Percentiles rank a stretch among this genome's conserved stretches.
Evolutionary conservation across 257 asterid genomes (phyloP).

Genomic region (Przewalskia tangutica): DNA sequence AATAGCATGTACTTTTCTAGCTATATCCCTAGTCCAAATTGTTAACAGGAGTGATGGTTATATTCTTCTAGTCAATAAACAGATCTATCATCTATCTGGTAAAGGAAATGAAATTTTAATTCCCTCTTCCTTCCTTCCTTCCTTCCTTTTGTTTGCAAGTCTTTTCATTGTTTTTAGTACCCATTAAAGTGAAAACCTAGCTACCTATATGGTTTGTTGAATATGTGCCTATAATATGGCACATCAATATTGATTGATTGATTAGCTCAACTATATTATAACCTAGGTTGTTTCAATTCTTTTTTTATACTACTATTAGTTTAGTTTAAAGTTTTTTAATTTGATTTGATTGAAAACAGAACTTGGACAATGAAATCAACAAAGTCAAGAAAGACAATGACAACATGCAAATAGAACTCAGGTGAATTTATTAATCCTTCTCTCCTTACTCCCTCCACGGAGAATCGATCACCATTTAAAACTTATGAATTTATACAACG

Average conservation of each 20-base stretch:
- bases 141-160: conserved; percentile 52
- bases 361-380: conserved; percentile 80
- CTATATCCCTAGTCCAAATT: conserved; percentile 4
- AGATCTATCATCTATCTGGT: too few species aligned
- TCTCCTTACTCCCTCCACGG: not conserved
- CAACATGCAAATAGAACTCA: conserved; percentile 87
- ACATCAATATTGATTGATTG: not conserved
- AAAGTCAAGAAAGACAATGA: conserved; percentile 93
- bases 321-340: not conserved
- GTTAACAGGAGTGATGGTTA: not conserved
- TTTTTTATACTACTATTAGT: not conserved
- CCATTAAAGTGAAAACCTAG: not conserved
- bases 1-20: conserved; percentile 18
- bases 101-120: conserved; percentile 1
- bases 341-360: conserved; percentile 26
- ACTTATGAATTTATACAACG: too few species aligned
- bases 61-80: not conserved
- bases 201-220: not conserved
- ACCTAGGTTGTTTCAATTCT: not conserved
- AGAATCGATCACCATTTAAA: too few species aligned
- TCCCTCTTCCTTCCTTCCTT: not conserved
- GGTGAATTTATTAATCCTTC: conserved; percentile 22
- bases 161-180: not conserved
- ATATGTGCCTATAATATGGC: not conserved
- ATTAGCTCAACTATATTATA: not conserved